Evolutionary conservation across 108 stramenopile species (phyloP), one percentile per base, ranked within the genome.

Genomic region (Poteriospumella lacustris): DNA sequence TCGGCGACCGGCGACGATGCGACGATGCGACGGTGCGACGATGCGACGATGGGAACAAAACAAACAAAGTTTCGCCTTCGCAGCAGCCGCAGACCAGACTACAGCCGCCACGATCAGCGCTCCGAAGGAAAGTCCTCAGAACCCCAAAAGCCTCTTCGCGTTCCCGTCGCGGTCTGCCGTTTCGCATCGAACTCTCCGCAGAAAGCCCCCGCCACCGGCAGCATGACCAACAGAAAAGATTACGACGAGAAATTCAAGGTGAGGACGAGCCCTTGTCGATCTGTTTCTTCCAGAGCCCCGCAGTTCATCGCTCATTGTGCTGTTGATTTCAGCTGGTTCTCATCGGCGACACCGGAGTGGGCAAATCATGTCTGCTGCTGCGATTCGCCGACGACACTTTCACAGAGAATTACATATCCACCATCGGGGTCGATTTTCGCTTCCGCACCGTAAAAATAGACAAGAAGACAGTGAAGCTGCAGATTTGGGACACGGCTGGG

Each of bases 321-420:
- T 19, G 24, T 56, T 19, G 24, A 19, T 96, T 96, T 85, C 94
- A 98, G 84, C 91, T 99, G 15, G 94, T 99, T 40, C 86, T 99
- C 73, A 99, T 99, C 80, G 98, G 98, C 42, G 98, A 99, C 75
- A 91, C 91, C 39, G 96, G 98, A 44, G 98, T 99, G 34, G 98
- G 98, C 69, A 99, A 99, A 87, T 95, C 94, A 2, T 97, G 96
- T 79, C 84, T 99, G 68, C 87, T 99, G 42, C 87, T 99, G 42
- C 91, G 97, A 62, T 99, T 99, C 87, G 96, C 96, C 40, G 98
- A 99, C 82, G 96, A 97, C 81, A 92, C 94, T 9, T 99, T 97
- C 80, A 96, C 96, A 26, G 98, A 99, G 78, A 94, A 91, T 28
- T 97, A 96, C 84, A 97, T 97, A 83, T 94, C 93, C 76, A 99